A percentile compares a stretch with the other conserved stretches of the same genome.
These are phyloP conservation scores for Ceratocystis papillata DNA, from an alignment of 2,329 filamentous ascomycete genomes.

Conservation along the genomic window DNA sequence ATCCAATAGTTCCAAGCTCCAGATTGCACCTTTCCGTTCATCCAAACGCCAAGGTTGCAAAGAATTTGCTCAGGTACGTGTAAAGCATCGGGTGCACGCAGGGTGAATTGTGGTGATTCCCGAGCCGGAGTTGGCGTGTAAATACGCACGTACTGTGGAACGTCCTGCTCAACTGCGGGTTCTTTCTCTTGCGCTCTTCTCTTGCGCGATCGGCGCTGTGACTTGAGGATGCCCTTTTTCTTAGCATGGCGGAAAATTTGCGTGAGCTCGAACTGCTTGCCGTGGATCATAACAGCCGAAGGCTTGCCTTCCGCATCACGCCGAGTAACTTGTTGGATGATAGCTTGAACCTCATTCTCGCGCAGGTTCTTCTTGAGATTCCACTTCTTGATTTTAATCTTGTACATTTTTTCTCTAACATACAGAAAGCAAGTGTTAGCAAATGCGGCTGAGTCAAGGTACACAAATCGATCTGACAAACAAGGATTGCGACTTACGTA, in stretches of 20 bases:
- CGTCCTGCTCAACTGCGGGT: slow-evolving; percentile 15
- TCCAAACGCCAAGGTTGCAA: slow-evolving; percentile 19
- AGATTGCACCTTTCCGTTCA: slow-evolving; percentile 20
- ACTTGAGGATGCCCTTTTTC: slow-evolving; percentile 24
- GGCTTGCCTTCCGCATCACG: slow-evolving; percentile 22
- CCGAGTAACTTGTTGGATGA: slow-evolving; percentile 20
- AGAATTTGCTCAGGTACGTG: slow-evolving; percentile 23
- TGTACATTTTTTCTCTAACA: slow-evolving; percentile 24
- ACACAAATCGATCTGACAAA: not conserved
- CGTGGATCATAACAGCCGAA: slow-evolving; percentile 22
- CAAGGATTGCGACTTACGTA: slow-evolving; percentile 19
- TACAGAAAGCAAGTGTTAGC: not conserved
- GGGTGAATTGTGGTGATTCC: slow-evolving; percentile 16
- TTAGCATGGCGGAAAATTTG: slow-evolving; percentile 24
- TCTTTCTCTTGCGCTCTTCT: slow-evolving; percentile 18
- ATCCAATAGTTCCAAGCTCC: slow-evolving; percentile 22
- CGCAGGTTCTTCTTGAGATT: slow-evolving; percentile 24
- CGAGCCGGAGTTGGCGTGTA: slow-evolving; percentile 19
- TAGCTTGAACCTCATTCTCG: slow-evolving; percentile 23
- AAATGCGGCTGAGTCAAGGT: not conserved
- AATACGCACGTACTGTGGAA: slow-evolving; percentile 22
- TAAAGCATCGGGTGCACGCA: slow-evolving; percentile 20
- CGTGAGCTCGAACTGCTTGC: slow-evolving; percentile 22
- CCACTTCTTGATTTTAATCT: slow-evolving; percentile 25
- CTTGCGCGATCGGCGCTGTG: slow-evolving; percentile 22